Evolutionary conservation across 345 rosid genomes (phyloP).

Genomic region (Microcos paniculata): DNA sequence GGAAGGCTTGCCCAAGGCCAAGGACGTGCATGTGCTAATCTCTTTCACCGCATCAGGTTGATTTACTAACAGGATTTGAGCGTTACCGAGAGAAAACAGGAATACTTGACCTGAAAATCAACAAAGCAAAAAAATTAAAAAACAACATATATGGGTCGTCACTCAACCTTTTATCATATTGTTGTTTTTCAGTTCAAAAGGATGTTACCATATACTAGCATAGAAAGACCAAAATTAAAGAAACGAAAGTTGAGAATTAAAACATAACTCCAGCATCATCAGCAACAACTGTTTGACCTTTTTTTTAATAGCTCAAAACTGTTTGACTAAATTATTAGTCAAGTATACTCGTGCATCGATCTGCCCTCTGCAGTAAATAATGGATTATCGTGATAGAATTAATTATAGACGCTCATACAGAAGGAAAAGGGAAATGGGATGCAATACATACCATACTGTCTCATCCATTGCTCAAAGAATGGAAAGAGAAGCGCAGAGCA

Average conservation of each 20-base stretch:
- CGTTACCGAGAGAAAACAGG: constrained; percentile 39
- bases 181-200: too few species aligned
- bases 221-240: too few species aligned
- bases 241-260: too few species aligned
- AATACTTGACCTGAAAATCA: constrained; percentile 38
- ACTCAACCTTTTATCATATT: background rate
- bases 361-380: background rate
- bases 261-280: background rate
- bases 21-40: constrained; percentile 39
- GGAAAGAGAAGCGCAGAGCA: constrained; percentile 34
- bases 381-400: background rate
- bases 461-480: constrained; percentile 36
- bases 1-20: constrained; percentile 49
- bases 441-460: constrained; percentile 29
- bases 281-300: background rate
- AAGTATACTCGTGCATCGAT: background rate
- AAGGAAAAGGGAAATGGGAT: background rate
- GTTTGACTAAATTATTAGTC: background rate
- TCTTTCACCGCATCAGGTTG: constrained; percentile 42
- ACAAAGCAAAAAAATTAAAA: too few species aligned
- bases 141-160: background rate
- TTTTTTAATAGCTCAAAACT: too few species aligned
- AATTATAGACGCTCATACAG: background rate
- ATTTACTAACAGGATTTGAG: constrained; percentile 33
- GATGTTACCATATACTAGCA: too few species aligned